Conservation (phyloP, 495 filamentous ascomycete species). For the Podospora anserina region DNA sequence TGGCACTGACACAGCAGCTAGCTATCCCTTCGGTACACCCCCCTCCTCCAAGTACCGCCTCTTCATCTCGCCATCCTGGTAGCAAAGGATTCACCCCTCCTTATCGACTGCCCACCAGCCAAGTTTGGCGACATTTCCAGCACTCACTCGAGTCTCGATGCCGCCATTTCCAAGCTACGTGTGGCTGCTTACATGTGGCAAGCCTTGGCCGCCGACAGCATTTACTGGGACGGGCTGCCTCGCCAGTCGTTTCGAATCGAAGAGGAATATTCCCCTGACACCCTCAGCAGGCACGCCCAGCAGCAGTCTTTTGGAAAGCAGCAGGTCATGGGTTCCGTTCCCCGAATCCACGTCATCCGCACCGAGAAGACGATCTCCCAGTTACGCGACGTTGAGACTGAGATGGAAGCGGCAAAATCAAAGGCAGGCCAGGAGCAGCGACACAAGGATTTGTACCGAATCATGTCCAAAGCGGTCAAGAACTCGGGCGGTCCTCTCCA, state of each 20-base stretch:
- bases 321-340: constrained; percentile 29
- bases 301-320: constrained; percentile 4
- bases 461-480: constrained; percentile 41
- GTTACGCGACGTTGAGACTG: constrained; percentile 25
- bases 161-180: constrained; percentile 49
- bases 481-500: constrained; percentile 37
- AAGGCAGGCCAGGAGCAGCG: constrained; percentile 15
- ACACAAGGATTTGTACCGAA: constrained; percentile 35
- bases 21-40: constrained; percentile 19
- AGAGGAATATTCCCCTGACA: constrained; percentile 48
- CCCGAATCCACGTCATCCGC: constrained; percentile 47
- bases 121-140: constrained; percentile 36
- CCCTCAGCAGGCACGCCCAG: constrained; percentile 23
- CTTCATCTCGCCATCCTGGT: constrained; percentile 50
- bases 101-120: constrained; percentile 40
- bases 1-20: background rate
- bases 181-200: constrained; percentile 54
- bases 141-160: constrained; percentile 39
- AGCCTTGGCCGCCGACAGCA: constrained; percentile 48
- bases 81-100: constrained; percentile 44
- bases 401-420: constrained; percentile 34
- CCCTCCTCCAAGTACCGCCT: constrained; percentile 38
- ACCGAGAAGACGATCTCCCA: constrained; percentile 43
- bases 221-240: constrained; percentile 44
- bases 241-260: constrained; percentile 51